Conservation (phyloP, 768 basidiomycete species). For the Clavulina sp. region DNA sequence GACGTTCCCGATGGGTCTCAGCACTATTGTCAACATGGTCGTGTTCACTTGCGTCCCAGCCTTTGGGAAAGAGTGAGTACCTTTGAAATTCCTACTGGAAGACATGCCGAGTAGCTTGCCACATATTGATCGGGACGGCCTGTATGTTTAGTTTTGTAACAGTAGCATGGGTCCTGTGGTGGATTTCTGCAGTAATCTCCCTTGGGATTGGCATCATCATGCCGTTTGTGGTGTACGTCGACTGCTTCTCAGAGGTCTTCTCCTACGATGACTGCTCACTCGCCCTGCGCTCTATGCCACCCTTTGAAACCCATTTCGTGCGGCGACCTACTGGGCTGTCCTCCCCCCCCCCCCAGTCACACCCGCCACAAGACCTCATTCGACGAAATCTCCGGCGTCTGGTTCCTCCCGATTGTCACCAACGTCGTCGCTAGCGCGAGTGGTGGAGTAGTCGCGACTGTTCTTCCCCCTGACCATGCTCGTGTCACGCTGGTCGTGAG, state of each 20-base stretch:
- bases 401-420: constrained; percentile 64
- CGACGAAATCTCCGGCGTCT: constrained; percentile 38
- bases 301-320: constrained; percentile 38
- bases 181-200: too few relatives aligned
- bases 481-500: too few relatives aligned
- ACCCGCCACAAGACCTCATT: constrained; percentile 39
- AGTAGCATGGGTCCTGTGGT: too few relatives aligned
- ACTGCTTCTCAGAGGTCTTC: too few relatives aligned
- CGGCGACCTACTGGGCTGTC: constrained; percentile 49
- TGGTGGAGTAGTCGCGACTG: constrained; percentile 37
- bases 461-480: constrained; percentile 9
- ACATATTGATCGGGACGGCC: too few relatives aligned
- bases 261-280: too few relatives aligned
- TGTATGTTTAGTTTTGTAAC: constrained; percentile 59
- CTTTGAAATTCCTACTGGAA: too few relatives aligned
- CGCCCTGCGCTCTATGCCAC: constrained; percentile 41
- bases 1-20: constrained; percentile 39
- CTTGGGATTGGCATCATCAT: too few relatives aligned
- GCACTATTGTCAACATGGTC: constrained; percentile 38
- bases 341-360: constrained; percentile 28
- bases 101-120: too few relatives aligned
- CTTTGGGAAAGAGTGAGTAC: too few relatives aligned
- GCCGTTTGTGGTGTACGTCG: too few relatives aligned
- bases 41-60: too few relatives aligned
- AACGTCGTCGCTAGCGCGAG: constrained; percentile 53